phyloP scores from a whole-genome alignment of 805 yeast genomes.

The Cyberlindnera amylophila region DNA sequence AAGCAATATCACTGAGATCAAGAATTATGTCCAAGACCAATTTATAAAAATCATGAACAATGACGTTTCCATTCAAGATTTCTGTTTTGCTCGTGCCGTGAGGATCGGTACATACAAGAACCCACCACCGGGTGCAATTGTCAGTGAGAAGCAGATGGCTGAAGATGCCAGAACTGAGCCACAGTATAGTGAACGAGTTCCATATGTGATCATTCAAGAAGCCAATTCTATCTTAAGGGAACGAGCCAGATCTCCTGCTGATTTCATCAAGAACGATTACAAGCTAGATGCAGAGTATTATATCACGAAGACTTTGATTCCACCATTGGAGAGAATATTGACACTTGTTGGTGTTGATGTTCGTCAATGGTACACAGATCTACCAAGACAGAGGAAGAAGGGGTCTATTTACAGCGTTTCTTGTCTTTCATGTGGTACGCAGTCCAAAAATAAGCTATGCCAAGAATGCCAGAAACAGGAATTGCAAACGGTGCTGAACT shows the following conservation, averaged over 20 bases:
- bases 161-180: constrained; percentile 75
- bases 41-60: constrained; percentile 65
- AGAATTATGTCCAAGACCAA: constrained; percentile 58
- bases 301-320: constrained; percentile 76
- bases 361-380: constrained; percentile 65
- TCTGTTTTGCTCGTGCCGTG: constrained; percentile 90
- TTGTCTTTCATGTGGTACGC: constrained; percentile 22
- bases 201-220: constrained; percentile 74
- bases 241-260: constrained; percentile 76
- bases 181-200: constrained; percentile 84
- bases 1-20: constrained; percentile 65
- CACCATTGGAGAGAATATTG: constrained; percentile 85
- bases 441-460: constrained; percentile 30
- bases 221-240: constrained; percentile 61
- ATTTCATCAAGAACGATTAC: constrained; percentile 45
- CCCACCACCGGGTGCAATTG: constrained; percentile 89
- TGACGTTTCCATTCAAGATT: constrained; percentile 69
- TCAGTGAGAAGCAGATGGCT: constrained; percentile 60
- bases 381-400: constrained; percentile 44
- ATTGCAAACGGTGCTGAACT: constrained; percentile 31
- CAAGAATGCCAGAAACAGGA: constrained; percentile 33
- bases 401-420: constrained; percentile 30
- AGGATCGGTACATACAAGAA: constrained; percentile 78
- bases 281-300: constrained; percentile 81
- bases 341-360: constrained; percentile 80